Base-by-base conservation (phyloP, 73 alveolate species). In the Paramecium sonneborni region DNA sequence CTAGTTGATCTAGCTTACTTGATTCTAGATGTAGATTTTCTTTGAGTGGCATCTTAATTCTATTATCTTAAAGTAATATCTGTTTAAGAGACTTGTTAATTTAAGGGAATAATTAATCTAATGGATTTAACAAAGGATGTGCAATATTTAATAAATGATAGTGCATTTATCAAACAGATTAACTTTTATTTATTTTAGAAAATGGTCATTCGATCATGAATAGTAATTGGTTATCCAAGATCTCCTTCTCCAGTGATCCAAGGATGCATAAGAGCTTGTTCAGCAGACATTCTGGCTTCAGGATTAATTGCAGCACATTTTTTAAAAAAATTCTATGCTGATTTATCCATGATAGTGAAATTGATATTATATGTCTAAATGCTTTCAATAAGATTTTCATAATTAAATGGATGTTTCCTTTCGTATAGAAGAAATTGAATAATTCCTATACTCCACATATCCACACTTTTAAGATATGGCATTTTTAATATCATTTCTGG, bases 1-100 rank as follows among this genome's bases (percentile, higher is more conserved):
- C 85, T 68, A 23, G 85, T 68, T 20, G 85, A 68, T 68, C 85
- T 12, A 68, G 85, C 85, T 28, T 68, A 68, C 23, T 68, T 68
- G 5, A 68, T 68, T 20, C 12, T 20, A 5, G 85, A 68, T 7
- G 85, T 28, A 10, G 12, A 20, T 20, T 8, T 23, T 10, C 74
- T 56, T 56, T n/a, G n/a, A n/a, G n/a, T n/a, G n/a, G n/a, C n/a
- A n/a, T n/a, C n/a, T n/a, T n/a, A n/a, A n/a, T n/a, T n/a, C n/a
- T n/a, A n/a, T n/a, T n/a, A n/a, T n/a, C n/a, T n/a, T n/a, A n/a
- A n/a, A n/a, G n/a, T n/a, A n/a, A n/a, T n/a, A n/a, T n/a, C n/a
- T n/a, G n/a, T n/a, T n/a, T n/a, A n/a, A n/a, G n/a, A n/a, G n/a
- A n/a, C n/a, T n/a, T n/a, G n/a, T n/a, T n/a, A n/a, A n/a, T n/a